phyloP scores from a whole-genome alignment of 129 eudicot species.

The Dittrichia graveolens region DNA sequence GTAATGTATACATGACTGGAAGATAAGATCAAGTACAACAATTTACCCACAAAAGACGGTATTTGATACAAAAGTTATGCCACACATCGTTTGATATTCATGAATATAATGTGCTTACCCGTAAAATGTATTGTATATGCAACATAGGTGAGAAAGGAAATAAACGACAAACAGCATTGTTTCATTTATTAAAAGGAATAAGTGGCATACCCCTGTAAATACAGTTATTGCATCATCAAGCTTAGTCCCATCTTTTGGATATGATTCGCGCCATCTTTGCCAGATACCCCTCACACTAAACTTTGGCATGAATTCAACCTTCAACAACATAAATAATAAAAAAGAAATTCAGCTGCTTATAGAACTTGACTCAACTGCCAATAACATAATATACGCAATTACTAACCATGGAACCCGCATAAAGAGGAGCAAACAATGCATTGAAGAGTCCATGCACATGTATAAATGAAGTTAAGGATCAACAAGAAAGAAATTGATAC shows the following conservation, averaged over 20 bases:
- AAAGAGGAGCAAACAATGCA: conserved; percentile 88
- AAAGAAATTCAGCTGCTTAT: conserved; percentile 4
- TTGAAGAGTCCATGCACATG: conserved; percentile 98
- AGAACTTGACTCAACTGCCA: conserved; percentile 10
- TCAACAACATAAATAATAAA: conserved; percentile 22
- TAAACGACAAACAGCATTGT: too few relatives aligned
- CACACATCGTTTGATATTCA: not conserved
- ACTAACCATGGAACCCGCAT: conserved; percentile 80
- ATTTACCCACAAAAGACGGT: not conserved
- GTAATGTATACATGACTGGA: not conserved
- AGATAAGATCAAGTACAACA: not conserved
- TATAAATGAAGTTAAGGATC: conserved; percentile 63
- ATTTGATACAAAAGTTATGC: conserved; percentile 5
- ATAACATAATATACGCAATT: not conserved
- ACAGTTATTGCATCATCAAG: conserved; percentile 77
- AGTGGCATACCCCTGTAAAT: conserved; percentile 78
- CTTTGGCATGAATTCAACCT: conserved; percentile 96
- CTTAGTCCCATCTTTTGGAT: conserved; percentile 69
- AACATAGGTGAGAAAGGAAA: not conserved
- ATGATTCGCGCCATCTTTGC: conserved; percentile 98
- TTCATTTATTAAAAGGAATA: not conserved
- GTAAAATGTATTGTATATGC: not conserved
- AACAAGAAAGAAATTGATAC: not conserved
- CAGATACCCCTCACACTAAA: conserved; percentile 97
- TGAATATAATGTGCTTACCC: not conserved